These are phyloP conservation scores for Centrapalus pauciflorus DNA, from an alignment of 129 eudicot genomes.

Conservation along the genomic window DNA sequence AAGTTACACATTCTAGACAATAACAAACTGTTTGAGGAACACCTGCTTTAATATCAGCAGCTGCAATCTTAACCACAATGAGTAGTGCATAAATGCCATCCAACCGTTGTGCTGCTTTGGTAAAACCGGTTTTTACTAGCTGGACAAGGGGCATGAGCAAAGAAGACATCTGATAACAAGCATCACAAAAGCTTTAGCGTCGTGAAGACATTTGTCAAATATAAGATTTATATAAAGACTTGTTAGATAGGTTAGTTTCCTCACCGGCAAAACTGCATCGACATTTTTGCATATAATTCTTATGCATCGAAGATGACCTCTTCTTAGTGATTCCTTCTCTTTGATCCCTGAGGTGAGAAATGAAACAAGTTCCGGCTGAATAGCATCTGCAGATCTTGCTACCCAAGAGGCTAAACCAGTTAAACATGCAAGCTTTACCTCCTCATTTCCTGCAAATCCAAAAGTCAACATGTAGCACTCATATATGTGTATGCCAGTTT, in stretches of 20 bases:
- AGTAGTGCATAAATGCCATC: slow-evolving; percentile 89
- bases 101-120: slow-evolving; percentile 85
- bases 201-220: not conserved
- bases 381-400: slow-evolving; percentile 56
- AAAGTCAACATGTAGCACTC: slow-evolving; percentile 13
- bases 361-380: slow-evolving; percentile 60
- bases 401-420: slow-evolving; percentile 79
- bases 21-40: not conserved
- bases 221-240: not conserved
- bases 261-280: slow-evolving; percentile 67
- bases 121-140: slow-evolving; percentile 83
- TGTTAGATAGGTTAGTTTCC: slow-evolving; percentile 20
- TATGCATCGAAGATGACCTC: slow-evolving; percentile 86
- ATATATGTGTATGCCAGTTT: not conserved
- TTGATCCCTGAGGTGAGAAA: slow-evolving; percentile 75
- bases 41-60: slow-evolving; percentile 91
- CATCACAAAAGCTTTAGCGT: slow-evolving; percentile 1
- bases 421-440: slow-evolving; percentile 83
- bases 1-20: not conserved
- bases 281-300: slow-evolving; percentile 56
- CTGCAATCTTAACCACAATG: slow-evolving; percentile 66
- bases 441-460: slow-evolving; percentile 78
- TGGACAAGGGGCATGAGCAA: slow-evolving; percentile 66
- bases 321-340: slow-evolving; percentile 87
- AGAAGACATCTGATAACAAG: slow-evolving; percentile 54